Conservation (phyloP, 2,329 filamentous ascomycete genomes). For the Penicillium sp. region DNA sequence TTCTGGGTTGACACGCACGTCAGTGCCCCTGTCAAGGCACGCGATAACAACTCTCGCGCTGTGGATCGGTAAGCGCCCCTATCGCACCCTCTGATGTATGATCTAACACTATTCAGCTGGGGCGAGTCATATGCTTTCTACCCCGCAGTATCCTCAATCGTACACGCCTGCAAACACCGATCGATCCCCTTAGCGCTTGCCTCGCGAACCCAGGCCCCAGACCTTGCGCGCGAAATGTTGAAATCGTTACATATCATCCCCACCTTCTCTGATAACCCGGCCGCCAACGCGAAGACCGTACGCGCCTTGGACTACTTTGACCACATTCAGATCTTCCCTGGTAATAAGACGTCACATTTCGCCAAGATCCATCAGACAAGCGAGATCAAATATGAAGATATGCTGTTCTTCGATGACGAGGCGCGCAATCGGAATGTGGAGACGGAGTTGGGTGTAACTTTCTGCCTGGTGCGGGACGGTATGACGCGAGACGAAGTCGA, state of each 20-base stretch:
- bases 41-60: constrained; percentile 52
- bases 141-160: constrained; percentile 65
- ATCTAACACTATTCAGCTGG: constrained; percentile 34
- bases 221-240: constrained; percentile 78
- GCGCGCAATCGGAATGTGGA: constrained; percentile 80
- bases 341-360: constrained; percentile 85
- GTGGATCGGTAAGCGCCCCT: constrained; percentile 39
- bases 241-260: constrained; percentile 66
- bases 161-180: constrained; percentile 60
- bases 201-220: constrained; percentile 76
- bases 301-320: constrained; percentile 57
- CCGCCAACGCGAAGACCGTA: constrained; percentile 49
- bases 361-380: constrained; percentile 69
- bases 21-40: constrained; percentile 68
- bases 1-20: constrained; percentile 98
- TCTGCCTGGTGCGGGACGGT: constrained; percentile 79
- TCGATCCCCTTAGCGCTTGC: constrained; percentile 69
- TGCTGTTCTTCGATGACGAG: constrained; percentile 97
- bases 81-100: background rate
- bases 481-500: constrained; percentile 77
- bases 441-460: constrained; percentile 72
- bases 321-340: constrained; percentile 66
- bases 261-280: constrained; percentile 42
- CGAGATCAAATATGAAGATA: constrained; percentile 73
- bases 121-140: constrained; percentile 74